A percentile compares a stretch with the other conserved stretches of the same genome.
Evolutionary conservation across 257 asterid species (phyloP).

Genomic region (Ophiorrhiza pumila): DNA sequence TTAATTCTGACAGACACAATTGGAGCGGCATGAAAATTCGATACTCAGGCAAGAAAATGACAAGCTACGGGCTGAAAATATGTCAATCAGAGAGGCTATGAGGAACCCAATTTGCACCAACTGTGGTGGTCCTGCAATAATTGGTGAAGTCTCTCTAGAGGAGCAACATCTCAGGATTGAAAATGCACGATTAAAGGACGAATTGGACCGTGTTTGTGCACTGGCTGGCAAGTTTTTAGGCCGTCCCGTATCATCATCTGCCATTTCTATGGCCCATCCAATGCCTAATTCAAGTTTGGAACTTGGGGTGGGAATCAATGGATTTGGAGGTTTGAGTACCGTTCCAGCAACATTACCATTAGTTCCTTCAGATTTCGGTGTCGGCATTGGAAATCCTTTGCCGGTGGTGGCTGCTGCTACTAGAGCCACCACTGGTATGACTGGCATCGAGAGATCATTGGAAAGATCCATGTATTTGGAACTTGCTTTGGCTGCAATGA

Average conservation of each 20-base stretch:
- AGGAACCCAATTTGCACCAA: conserved; percentile 53
- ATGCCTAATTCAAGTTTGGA: conserved; percentile 62
- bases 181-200: conserved; percentile 48
- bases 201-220: conserved; percentile 51
- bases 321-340: conserved; percentile 35
- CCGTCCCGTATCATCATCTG: conserved; percentile 38
- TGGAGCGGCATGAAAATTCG: conserved; percentile 56
- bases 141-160: conserved; percentile 51
- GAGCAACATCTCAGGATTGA: conserved; percentile 55
- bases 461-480: conserved; percentile 85
- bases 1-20: conserved; percentile 38
- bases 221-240: conserved; percentile 62
- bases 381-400: conserved; percentile 37
- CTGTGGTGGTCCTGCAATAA: conserved; percentile 57
- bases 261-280: conserved; percentile 30
- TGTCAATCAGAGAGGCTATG: conserved; percentile 56
- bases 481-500: conserved; percentile 87
- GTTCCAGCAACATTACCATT: conserved; percentile 37
- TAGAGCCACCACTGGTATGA: conserved; percentile 19
- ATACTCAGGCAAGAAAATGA: conserved; percentile 53
- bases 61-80: conserved; percentile 49
- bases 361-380: conserved; percentile 46
- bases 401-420: conserved; percentile 23
- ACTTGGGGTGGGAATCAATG: conserved; percentile 71
- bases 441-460: conserved; percentile 44